phyloP scores from a whole-genome alignment of 352 stramenopile species.

The Phytophthora pisi region DNA sequence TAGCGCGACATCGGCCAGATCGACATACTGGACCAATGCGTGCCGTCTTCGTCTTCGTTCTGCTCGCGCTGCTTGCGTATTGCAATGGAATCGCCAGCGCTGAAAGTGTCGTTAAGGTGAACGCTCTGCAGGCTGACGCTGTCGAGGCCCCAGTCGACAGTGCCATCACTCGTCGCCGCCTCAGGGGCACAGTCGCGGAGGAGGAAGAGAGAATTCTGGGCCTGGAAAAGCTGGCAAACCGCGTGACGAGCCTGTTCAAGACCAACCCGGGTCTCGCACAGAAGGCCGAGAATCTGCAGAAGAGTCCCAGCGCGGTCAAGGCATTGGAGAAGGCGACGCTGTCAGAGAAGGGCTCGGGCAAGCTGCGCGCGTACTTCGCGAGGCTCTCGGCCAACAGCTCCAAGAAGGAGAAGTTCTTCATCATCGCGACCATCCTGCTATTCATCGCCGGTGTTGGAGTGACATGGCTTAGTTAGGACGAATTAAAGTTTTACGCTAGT shows the following conservation, averaged over 20 bases:
- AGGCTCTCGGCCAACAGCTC: not conserved
- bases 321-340: not conserved
- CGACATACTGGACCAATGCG: not conserved
- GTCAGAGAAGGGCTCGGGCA: not conserved
- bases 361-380: not conserved
- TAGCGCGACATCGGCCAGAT: not conserved
- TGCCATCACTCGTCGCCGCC: not conserved
- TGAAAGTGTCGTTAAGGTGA: not conserved
- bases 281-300: not conserved
- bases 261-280: not conserved
- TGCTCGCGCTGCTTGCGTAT: not conserved
- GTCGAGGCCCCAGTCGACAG: not conserved
- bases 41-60: not conserved
- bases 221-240: not conserved
- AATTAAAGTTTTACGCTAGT: not conserved
- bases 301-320: not conserved
- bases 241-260: not conserved
- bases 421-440: not conserved
- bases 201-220: not conserved
- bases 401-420: slow-evolving; percentile 1
- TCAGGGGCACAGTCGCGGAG: not conserved
- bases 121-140: not conserved
- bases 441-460: not conserved
- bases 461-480: not conserved
- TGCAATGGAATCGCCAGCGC: not conserved